Evolutionary conservation across 1,284 basidiomycete genomes (phyloP), one percentile per base, ranked within the genome.

Genomic region (Fomitopsis pinicola): DNA sequence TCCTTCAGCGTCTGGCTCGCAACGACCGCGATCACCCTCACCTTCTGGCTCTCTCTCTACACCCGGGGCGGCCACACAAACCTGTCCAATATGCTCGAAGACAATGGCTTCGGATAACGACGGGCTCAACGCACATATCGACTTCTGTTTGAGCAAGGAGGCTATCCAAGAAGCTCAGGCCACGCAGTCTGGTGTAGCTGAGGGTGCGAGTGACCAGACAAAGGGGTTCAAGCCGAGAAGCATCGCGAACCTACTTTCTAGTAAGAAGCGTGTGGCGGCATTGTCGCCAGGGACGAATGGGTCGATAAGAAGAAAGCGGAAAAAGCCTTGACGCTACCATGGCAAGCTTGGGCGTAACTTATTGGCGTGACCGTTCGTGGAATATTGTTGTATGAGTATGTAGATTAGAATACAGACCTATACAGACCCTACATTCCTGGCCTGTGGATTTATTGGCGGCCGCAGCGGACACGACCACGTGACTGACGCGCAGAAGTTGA

Each of bases 111-210:
- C 79, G 1, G 84, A 91, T 69, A 92, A 92, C 67, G 77, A 80
- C 58, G 83, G 82, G 2, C 72, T 92, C 28, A 92, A 92, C 70
- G 77, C 82, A 33, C 90, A 92, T 66, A 78, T 92, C 56, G 91
- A 92, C 72, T 92, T 88, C 68, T 92, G 91, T 67, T 71, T 92
- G 59, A 92, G 87, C 70, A 83, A 84, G 61, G 79, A 79, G 30
- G 88, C 83, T 7, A 92, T 93, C 60, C 75, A 81, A 62, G 80
- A 88, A 67, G 90, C 89, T 0, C 87, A 89, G 55, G 77, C 70
- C 22, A 33, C 62, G n/a, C 36, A 42, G n/a, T 1, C 44, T 10
- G 5, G 7, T 12, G n/a, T n/a, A 22, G 3, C 26, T 17, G 48
- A 26, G 15, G 28, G 28, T 33, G 28, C 6, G 28, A 10, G 5